phyloP scores from a whole-genome alignment of 345 rosid genomes.

The Erucastrum elatum region DNA sequence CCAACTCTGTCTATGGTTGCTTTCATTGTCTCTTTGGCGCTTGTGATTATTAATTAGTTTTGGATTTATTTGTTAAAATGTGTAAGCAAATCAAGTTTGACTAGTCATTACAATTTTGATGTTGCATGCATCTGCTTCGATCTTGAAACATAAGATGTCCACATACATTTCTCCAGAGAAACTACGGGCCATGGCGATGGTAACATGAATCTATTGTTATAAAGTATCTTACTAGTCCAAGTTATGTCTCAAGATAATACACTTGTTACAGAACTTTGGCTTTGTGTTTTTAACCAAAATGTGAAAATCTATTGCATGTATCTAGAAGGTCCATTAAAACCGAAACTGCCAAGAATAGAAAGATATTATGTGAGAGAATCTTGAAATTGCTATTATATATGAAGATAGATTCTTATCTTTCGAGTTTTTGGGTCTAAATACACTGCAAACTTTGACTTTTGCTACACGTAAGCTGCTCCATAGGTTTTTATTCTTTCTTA shows the following conservation, averaged over 20 bases:
- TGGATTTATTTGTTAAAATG: constrained; percentile 11
- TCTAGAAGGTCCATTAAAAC: not conserved
- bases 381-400: not conserved
- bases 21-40: constrained; percentile 1
- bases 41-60: not conserved
- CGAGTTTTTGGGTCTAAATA: not conserved
- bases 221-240: not conserved
- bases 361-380: constrained; percentile 13
- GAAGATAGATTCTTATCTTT: not conserved
- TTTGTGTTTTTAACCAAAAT: not conserved
- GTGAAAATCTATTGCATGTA: not conserved
- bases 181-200: constrained; percentile 2
- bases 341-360: constrained; percentile 2
- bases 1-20: not conserved
- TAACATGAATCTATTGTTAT: not conserved
- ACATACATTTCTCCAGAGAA: not conserved
- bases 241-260: not conserved
- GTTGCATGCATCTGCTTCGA: constrained; percentile 10
- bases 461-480: not conserved
- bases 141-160: not conserved
- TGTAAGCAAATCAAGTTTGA: constrained; percentile 10
- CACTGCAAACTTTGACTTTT: not conserved
- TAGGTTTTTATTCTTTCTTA: not conserved
- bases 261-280: not conserved
- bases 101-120: constrained; percentile 16